Conservation (phyloP, 2,329 filamentous ascomycete genomes). For the Trichoderma koningii region DNA sequence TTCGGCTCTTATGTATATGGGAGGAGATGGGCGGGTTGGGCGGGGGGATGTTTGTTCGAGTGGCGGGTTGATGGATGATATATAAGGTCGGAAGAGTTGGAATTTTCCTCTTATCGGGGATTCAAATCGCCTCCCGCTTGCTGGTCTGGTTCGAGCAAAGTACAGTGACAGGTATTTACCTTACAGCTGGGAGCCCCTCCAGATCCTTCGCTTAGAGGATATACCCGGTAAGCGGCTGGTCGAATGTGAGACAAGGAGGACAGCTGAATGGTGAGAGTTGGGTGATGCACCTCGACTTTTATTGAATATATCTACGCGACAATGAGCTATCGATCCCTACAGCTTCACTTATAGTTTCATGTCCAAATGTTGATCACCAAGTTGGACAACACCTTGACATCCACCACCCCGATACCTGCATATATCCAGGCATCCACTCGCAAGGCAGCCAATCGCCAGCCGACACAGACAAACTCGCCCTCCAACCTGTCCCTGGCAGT, state of each 20-base stretch:
- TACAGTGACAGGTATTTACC: too few relatives aligned
- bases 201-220: too few relatives aligned
- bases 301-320: too few relatives aligned
- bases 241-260: too few relatives aligned
- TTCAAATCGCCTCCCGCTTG: background rate
- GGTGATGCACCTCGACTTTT: too few relatives aligned
- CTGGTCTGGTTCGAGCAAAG: too few relatives aligned
- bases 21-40: background rate
- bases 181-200: too few relatives aligned
- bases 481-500: background rate
- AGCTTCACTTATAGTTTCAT: too few relatives aligned
- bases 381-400: background rate
- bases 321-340: background rate
- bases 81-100: background rate
- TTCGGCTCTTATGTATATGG: background rate
- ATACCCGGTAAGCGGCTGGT: too few relatives aligned
- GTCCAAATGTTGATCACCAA: too few relatives aligned
- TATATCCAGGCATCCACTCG: background rate
- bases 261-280: too few relatives aligned
- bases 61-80: conserved; percentile 19
- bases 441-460: background rate
- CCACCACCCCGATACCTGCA: conserved; percentile 22
- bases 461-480: background rate
- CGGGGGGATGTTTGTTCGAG: background rate
- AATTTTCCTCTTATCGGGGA: conserved; percentile 16